Conservation (phyloP, 345 rosid genomes). For the Hibiscus tridactylites region DNA sequence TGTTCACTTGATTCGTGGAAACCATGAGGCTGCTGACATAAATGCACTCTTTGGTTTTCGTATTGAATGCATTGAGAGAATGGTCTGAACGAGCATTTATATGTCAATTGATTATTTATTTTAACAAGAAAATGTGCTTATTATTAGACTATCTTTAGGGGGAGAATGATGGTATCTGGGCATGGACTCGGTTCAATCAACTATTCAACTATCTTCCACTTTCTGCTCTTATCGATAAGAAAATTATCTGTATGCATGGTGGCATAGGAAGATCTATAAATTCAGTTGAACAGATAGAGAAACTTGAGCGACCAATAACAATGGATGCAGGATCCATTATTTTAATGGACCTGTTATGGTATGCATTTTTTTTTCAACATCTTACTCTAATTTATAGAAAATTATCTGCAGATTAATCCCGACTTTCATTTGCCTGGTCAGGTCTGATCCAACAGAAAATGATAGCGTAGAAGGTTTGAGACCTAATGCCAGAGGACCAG, state of each 20-base stretch:
- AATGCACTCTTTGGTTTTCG: conserved; percentile 98
- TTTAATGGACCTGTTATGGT: conserved; percentile 94
- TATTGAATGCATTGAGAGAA: conserved; percentile 93
- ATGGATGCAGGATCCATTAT: conserved; percentile 91
- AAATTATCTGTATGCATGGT: conserved; percentile 98
- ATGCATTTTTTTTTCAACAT: conserved; percentile 10
- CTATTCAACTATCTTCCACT: conserved; percentile 91
- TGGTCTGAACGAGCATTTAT: conserved; percentile 39
- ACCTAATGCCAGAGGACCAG: conserved; percentile 99
- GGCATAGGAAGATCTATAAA: conserved; percentile 92
- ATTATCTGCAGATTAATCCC: background rate
- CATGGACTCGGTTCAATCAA: conserved; percentile 97
- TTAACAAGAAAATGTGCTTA: background rate
- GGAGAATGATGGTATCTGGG: conserved; percentile 93
- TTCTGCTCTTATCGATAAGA: conserved; percentile 92
- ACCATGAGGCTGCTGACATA: conserved; percentile 97
- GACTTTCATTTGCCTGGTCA: conserved; percentile 20
- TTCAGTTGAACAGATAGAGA: conserved; percentile 87
- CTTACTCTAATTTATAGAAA: background rate
- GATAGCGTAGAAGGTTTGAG: conserved; percentile 95
- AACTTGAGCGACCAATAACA: conserved; percentile 88
- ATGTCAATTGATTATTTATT: background rate
- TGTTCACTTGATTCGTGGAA: conserved; percentile 93
- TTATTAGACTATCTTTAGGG: conserved; percentile 38
- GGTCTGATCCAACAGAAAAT: conserved; percentile 99